Evolutionary conservation across 192 early-diverging fungal species (phyloP), one percentile per base, ranked within the genome.

Genomic region (Podila minutissima): DNA sequence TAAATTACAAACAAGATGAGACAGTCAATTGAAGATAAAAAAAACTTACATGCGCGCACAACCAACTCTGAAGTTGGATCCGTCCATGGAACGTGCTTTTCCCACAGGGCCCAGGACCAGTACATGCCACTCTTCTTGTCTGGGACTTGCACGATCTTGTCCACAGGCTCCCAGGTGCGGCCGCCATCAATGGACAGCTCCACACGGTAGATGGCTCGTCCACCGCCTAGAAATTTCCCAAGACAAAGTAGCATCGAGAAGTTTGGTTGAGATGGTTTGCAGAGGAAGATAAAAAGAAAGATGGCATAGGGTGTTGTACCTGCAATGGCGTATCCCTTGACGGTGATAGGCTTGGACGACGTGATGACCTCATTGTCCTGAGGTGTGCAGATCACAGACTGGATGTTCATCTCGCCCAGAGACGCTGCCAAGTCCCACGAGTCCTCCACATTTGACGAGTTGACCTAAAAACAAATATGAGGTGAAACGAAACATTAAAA

Each of bases 101-200:
- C 85, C 95, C 95, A 97, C 49, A 93, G 82, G 31, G 91, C 92
- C 96, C 96, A 96, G 41, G 94, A 89, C 95, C 95, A 98, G 31
- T 85, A 86, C 72, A 83, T 82, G 3, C 82, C 71, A 22, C 71
- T 77, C 20, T 72, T 49, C 26, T 75, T 73, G 13, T 86, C 83
- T 0, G 74, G 71, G 10, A 62, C 65, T 26, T 84, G 88, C 29
- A 88, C 86, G 59, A 86, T 83, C 73, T 94, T 73, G 50, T 89
- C 82, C 11, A 94, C 94, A 62, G 91, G 88, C 19, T 84, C 84
- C 97, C 97, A 98, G 0, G 93, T 95, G 29, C 88, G 79, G 5
- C 97, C 97, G 61, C 90, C 93, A 75, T 98, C 95, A 26, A 93
- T 85, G 35, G 93, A 94, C 55, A 95, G 79, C 66, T 97, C 95